phyloP scores from a whole-genome alignment of 225 moss, liverwort and hornwort species.

The Bryoerythrophyllum caledonicum region DNA sequence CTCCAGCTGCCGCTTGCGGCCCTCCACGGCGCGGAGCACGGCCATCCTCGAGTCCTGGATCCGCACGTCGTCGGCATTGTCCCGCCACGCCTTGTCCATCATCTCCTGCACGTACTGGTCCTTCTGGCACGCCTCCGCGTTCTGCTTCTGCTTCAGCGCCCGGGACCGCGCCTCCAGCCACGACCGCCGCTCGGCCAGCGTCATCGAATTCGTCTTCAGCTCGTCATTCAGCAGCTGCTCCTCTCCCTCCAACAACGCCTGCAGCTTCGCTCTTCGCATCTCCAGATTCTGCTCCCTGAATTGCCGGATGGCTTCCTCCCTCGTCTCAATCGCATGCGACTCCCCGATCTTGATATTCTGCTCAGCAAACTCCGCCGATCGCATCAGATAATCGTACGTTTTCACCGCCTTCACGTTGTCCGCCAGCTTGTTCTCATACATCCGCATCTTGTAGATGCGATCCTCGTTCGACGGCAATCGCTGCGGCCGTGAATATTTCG shows the following conservation, averaged over 20 bases:
- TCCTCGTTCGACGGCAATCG: constrained; percentile 92
- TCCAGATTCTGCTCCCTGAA: constrained; percentile 63
- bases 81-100: constrained; percentile 83
- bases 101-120: constrained; percentile 77
- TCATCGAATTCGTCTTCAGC: constrained; percentile 88
- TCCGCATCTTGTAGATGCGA: constrained; percentile 83
- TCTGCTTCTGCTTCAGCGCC: constrained; percentile 75
- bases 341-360: constrained; percentile 63
- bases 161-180: constrained; percentile 94
- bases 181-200: constrained; percentile 73
- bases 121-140: constrained; percentile 60
- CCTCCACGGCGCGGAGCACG: constrained; percentile 79
- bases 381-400: constrained; percentile 77
- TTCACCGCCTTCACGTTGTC: constrained; percentile 62
- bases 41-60: constrained; percentile 87
- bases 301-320: constrained; percentile 54
- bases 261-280: constrained; percentile 52
- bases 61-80: constrained; percentile 84
- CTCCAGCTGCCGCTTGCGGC: constrained; percentile 81
- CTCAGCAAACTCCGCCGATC: constrained; percentile 69
- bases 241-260: constrained; percentile 64
- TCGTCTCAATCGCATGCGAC: constrained; percentile 43
- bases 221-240: constrained; percentile 80
- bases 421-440: constrained; percentile 73
- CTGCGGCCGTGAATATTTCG: constrained; percentile 57